Conservation (phyloP, 2,329 filamentous ascomycete genomes). For the Stagonosporopsis rhizophila region DNA sequence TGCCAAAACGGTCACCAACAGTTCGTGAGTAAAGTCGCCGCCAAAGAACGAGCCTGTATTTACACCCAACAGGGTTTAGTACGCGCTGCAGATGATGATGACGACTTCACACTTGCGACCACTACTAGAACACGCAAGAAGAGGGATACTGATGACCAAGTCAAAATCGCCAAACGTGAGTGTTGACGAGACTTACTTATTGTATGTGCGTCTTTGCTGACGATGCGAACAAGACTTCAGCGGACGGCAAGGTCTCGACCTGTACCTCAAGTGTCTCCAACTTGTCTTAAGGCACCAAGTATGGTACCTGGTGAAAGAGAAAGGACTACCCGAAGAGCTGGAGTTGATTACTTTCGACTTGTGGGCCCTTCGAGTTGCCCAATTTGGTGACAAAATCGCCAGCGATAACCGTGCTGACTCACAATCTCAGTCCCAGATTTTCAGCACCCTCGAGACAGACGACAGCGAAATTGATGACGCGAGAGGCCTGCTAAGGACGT, state of each 20-base stretch:
- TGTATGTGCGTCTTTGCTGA: not conserved
- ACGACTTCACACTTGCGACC: slow-evolving; percentile 68
- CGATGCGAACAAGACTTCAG: slow-evolving; percentile 59
- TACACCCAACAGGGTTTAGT: slow-evolving; percentile 33
- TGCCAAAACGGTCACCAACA: slow-evolving; percentile 83
- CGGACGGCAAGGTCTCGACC: slow-evolving; percentile 73
- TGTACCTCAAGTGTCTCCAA: slow-evolving; percentile 86
- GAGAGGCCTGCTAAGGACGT: slow-evolving; percentile 15
- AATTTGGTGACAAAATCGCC: slow-evolving; percentile 56
- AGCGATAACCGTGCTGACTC: slow-evolving; percentile 46
- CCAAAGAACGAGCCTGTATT: not conserved
- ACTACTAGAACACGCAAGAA: slow-evolving; percentile 63
- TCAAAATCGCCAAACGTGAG: slow-evolving; percentile 32
- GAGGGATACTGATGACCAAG: slow-evolving; percentile 58
- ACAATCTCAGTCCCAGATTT: slow-evolving; percentile 60
- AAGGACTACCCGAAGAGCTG: slow-evolving; percentile 73
- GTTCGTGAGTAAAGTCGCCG: slow-evolving; percentile 60
- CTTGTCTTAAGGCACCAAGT: slow-evolving; percentile 84
- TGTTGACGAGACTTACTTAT: not conserved
- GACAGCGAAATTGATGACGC: slow-evolving; percentile 51
- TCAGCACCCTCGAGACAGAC: slow-evolving; percentile 63
- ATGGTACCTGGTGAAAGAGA: slow-evolving; percentile 71
- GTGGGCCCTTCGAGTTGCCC: slow-evolving; percentile 77
- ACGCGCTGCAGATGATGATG: slow-evolving; percentile 63
- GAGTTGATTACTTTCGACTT: slow-evolving; percentile 83